phyloP scores from a whole-genome alignment of 768 basidiomycete species.

The Mycena kentingensis region DNA sequence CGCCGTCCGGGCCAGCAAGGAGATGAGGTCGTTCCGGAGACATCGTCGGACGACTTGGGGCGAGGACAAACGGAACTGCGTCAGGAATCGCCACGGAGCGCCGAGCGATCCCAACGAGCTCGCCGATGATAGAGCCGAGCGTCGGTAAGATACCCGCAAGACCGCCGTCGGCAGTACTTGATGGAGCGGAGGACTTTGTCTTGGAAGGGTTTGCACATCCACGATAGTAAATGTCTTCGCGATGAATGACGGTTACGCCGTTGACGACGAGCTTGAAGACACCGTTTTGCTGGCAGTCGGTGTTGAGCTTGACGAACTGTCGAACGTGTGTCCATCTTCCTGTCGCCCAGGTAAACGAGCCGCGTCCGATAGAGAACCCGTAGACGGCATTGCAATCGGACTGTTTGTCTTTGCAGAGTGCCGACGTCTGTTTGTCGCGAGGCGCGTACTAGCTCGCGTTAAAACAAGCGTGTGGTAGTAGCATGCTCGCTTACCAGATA shows the following conservation, averaged over 20 bases:
- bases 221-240: conserved; percentile 65
- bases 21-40: neutral
- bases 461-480: neutral
- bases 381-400: conserved; percentile 68
- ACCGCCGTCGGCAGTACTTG: neutral
- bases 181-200: neutral
- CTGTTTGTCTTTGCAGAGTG: conserved; percentile 56
- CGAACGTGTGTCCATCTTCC: conserved; percentile 72
- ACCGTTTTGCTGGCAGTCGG: conserved; percentile 71
- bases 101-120: conserved; percentile 10
- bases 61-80: neutral
- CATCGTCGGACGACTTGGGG: neutral
- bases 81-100: conserved; percentile 4
- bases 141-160: neutral
- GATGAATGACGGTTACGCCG: conserved; percentile 52
- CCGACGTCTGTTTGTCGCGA: conserved; percentile 63
- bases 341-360: conserved; percentile 59
- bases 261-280: conserved; percentile 65
- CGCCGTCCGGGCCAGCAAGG: neutral
- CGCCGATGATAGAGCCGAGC: conserved; percentile 7
- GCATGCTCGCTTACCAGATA: conserved; percentile 58
- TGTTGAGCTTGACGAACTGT: conserved; percentile 75
- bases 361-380: conserved; percentile 76
- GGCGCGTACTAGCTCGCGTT: conserved; percentile 62
- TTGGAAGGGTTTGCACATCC: conserved; percentile 23